phyloP scores from a whole-genome alignment of 306 rosid genomes.

The Clitoria ternatea region DNA sequence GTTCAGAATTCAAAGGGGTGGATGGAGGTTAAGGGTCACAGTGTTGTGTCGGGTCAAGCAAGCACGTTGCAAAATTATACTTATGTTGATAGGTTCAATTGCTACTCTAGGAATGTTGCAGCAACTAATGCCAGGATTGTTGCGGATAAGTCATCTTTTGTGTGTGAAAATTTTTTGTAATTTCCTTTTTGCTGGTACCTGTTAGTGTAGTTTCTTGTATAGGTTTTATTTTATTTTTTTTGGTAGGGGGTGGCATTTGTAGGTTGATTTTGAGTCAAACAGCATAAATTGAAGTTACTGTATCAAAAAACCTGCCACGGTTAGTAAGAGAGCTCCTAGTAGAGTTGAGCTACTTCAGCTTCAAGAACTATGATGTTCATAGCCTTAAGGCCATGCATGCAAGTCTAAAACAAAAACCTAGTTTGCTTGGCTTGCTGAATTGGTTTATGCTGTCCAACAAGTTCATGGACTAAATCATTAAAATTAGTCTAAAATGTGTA shows the following conservation, averaged over 20 bases:
- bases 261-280: too few species aligned
- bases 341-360: not conserved
- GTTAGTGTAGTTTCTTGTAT: constrained; percentile 17
- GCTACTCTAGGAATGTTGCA: constrained; percentile 41
- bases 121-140: constrained; percentile 40
- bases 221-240: not conserved
- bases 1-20: constrained; percentile 61
- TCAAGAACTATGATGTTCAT: not conserved
- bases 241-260: not conserved
- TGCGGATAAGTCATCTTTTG: constrained; percentile 32
- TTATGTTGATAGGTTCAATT: constrained; percentile 31
- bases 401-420: not conserved
- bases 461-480: not conserved
- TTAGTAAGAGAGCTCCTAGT: not conserved
- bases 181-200: not conserved
- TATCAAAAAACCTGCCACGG: not conserved
- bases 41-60: constrained; percentile 56
- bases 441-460: not conserved
- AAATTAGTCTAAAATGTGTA: too few species aligned
- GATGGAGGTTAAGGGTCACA: constrained; percentile 73
- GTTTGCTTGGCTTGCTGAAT: not conserved
- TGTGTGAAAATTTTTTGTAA: constrained; percentile 32
- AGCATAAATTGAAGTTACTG: not conserved
- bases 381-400: not conserved
- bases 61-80: constrained; percentile 42